Evolutionary conservation across 2,329 filamentous ascomycete genomes (phyloP).

Genomic region (Daldinia sp.): DNA sequence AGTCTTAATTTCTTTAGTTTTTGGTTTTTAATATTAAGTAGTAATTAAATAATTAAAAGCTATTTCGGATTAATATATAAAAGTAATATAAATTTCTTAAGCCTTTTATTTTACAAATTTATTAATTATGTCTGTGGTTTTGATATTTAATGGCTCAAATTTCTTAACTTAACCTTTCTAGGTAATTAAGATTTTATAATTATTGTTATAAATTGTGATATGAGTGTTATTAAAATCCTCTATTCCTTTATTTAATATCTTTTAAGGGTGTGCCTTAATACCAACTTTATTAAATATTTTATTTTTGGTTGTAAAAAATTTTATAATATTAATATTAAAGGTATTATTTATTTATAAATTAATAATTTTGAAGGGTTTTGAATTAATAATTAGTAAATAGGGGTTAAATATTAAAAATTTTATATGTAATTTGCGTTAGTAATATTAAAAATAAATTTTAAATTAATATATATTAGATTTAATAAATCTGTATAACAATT

Average conservation of each 20-base stretch:
- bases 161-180: neutral
- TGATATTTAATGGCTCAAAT: neutral
- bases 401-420: constrained; percentile 2
- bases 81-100: no score
- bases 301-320: neutral
- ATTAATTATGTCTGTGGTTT: no score
- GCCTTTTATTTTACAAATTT: no score
- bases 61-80: no score
- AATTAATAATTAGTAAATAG: neutral
- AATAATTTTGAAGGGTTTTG: neutral
- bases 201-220: neutral
- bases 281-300: neutral
- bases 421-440: constrained; percentile 5
- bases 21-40: no score
- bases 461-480: neutral
- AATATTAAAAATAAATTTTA: constrained; percentile 3
- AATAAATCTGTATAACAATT: neutral
- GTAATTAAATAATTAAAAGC: no score
- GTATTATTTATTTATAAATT: neutral
- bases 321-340: constrained; percentile 7
- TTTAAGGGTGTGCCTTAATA: neutral
- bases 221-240: no score
- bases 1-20: no score
- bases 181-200: neutral
- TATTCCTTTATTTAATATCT: neutral